Percentiles rank a stretch among this genome's conserved stretches.
Conservation (phyloP, 805 yeast genomes). For the Metschnikowia gelsemii region DNA sequence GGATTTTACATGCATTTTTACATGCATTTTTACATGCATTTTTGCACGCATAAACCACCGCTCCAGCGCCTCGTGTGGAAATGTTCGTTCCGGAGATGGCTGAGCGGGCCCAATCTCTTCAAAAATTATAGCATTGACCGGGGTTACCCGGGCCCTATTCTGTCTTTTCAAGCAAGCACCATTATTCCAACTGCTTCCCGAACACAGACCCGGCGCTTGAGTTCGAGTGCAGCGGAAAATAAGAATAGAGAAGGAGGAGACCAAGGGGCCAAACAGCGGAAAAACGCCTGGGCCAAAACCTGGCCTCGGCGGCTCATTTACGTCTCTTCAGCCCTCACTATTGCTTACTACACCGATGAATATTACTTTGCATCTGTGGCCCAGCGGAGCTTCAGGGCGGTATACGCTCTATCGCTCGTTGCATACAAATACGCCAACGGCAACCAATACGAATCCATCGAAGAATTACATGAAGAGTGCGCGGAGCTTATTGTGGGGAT, state of each 20-base stretch:
- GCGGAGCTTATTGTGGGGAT: constrained; percentile 41
- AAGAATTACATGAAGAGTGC: constrained; percentile 56
- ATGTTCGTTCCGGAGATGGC: no score
- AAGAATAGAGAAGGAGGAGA: no score
- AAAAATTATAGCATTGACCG: no score
- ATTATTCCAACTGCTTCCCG: no score
- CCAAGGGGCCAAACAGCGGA: background rate
- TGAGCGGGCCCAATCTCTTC: no score
- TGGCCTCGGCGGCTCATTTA: constrained; percentile 6
- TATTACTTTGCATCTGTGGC: constrained; percentile 48
- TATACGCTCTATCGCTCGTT: constrained; percentile 46
- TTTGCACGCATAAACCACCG: background rate
- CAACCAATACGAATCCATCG: constrained; percentile 37
- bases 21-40: no score
- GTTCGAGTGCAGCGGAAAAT: no score
- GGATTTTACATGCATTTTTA: no score
- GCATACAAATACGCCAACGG: constrained; percentile 59
- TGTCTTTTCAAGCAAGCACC: no score
- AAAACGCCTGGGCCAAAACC: background rate
- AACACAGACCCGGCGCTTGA: no score
- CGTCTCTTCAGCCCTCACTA: constrained; percentile 6
- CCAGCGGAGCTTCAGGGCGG: constrained; percentile 52
- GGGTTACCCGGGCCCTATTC: no score
- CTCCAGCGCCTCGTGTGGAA: background rate
- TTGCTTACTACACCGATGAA: constrained; percentile 35